These are phyloP conservation scores for Alternaria consortialis DNA, from an alignment of 2,329 filamentous ascomycete genomes.

Conservation along the genomic window DNA sequence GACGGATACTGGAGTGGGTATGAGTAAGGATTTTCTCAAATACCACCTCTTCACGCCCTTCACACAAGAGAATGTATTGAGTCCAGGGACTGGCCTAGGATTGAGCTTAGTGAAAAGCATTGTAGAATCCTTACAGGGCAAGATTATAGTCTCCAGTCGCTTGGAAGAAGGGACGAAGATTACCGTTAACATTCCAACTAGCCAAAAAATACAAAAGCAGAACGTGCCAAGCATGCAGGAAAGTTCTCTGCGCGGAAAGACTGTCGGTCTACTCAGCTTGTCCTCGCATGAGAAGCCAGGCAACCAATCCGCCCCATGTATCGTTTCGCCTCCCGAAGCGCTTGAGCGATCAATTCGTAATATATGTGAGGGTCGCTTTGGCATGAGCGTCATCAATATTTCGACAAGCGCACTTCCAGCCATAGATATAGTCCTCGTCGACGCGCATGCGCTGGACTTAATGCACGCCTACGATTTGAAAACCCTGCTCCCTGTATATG, in stretches of 20 bases:
- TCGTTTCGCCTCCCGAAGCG: constrained; percentile 3
- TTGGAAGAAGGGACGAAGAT: constrained; percentile 17
- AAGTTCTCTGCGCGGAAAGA: neutral
- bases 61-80: constrained; percentile 31
- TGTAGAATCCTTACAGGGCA: constrained; percentile 30
- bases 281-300: neutral
- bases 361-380: constrained; percentile 12
- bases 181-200: constrained; percentile 15
- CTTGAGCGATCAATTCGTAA: constrained; percentile 12
- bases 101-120: constrained; percentile 32
- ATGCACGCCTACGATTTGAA: neutral
- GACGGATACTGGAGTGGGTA: constrained; percentile 35
- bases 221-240: neutral
- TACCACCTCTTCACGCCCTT: constrained; percentile 33
- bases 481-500: neutral
- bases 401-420: neutral
- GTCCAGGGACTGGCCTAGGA: constrained; percentile 33
- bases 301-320: neutral
- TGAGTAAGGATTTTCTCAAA: constrained; percentile 32
- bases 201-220: neutral
- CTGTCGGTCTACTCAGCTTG: constrained; percentile 8
- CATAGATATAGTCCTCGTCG: constrained; percentile 11
- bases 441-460: constrained; percentile 7
- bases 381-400: constrained; percentile 6
- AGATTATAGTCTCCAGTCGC: constrained; percentile 27